Percentiles rank a stretch among this genome's conserved stretches.
These are phyloP conservation scores for Starmerella gropengiesseri DNA, from an alignment of 805 yeast species.

Conservation along the genomic window DNA sequence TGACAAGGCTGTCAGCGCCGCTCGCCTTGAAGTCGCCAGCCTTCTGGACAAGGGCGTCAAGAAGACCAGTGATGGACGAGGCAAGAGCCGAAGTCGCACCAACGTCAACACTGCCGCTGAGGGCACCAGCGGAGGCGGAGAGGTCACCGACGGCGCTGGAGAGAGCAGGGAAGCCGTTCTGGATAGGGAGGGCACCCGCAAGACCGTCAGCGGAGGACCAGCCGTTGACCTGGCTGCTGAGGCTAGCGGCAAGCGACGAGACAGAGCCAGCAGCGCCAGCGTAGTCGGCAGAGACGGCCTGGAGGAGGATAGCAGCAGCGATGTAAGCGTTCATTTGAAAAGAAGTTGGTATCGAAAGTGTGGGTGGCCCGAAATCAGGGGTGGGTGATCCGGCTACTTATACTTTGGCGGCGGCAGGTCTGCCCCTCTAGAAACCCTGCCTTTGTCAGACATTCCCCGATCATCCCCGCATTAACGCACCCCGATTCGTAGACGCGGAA, in stretches of 20 bases:
- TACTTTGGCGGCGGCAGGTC: too few species aligned
- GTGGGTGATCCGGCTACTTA: neutral
- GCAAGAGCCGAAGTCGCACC: constrained; percentile 13
- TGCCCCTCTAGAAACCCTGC: constrained; percentile 8
- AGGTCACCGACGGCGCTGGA: constrained; percentile 19
- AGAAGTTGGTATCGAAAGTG: neutral
- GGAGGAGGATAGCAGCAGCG: constrained; percentile 21
- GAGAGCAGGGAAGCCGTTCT: constrained; percentile 22
- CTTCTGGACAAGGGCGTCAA: constrained; percentile 22
- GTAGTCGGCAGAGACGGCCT: constrained; percentile 17
- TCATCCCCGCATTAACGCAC: constrained; percentile 6
- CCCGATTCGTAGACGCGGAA: neutral
- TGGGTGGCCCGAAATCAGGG: neutral
- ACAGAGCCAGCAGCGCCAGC: constrained; percentile 16
- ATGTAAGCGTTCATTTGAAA: constrained; percentile 19
- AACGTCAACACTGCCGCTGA: constrained; percentile 12
- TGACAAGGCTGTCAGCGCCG: constrained; percentile 22
- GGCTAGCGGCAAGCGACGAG: constrained; percentile 17
- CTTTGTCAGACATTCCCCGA: neutral
- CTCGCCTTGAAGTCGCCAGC: constrained; percentile 23
- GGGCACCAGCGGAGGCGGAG: constrained; percentile 9
- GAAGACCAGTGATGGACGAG: constrained; percentile 19
- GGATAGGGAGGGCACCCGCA: constrained; percentile 27
- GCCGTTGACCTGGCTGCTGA: constrained; percentile 12
- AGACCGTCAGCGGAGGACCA: constrained; percentile 23